phyloP scores from a whole-genome alignment of 2,329 filamentous ascomycete species.

The Albophoma yamanashiensis region DNA sequence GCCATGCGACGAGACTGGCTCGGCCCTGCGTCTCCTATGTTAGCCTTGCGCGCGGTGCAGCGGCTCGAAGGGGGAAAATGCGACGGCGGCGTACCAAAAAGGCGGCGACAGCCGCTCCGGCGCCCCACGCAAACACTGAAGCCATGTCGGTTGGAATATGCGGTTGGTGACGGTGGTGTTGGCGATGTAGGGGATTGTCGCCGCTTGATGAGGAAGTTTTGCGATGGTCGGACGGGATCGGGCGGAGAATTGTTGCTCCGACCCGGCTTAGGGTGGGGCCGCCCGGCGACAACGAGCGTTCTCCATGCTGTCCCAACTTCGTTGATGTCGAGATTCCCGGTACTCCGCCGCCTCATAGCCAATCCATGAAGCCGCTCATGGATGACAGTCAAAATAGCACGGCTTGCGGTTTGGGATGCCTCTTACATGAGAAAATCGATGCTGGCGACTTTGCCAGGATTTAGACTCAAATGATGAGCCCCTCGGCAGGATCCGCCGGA shows the following conservation, averaged over 20 bases:
- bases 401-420: no score
- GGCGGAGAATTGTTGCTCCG: conserved; percentile 8
- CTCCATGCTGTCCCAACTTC: no score
- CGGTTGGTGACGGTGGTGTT: not conserved
- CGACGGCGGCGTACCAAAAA: conserved; percentile 31
- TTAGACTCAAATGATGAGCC: no score
- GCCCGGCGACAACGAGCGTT: no score
- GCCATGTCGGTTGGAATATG: conserved; percentile 19
- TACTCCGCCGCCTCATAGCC: no score
- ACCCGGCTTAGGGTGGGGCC: conserved; percentile 4
- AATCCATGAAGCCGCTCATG: no score
- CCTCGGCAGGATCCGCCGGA: no score
- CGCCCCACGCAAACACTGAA: conserved; percentile 34
- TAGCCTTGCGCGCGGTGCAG: not conserved
- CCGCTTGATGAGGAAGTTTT: conserved; percentile 11
- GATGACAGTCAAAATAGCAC: no score
- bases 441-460: no score
- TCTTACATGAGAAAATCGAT: no score
- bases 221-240: conserved; percentile 11
- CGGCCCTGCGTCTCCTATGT: conserved; percentile 53
- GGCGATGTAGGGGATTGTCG: conserved; percentile 2
- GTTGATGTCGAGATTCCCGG: no score
- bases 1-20: conserved; percentile 80
- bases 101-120: conserved; percentile 38
- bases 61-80: not conserved